Evolutionary conservation across 2,329 filamentous ascomycete genomes (phyloP).

Genomic region (Fusarium caatingaense): DNA sequence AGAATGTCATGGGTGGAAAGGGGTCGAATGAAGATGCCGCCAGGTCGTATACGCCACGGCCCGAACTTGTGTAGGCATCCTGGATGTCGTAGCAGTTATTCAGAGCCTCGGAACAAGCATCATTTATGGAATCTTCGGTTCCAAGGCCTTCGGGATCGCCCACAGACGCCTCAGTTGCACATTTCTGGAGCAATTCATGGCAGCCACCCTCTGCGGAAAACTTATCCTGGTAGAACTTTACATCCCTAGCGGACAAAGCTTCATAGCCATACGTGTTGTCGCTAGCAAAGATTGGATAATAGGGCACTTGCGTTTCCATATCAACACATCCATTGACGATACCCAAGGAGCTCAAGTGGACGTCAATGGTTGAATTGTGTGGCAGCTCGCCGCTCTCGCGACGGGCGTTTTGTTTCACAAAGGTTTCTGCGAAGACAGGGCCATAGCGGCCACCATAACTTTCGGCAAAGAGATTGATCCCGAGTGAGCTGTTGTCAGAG

Average conservation of each 20-base stretch:
- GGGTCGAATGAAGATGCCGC: constrained; percentile 67
- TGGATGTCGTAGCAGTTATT: constrained; percentile 62
- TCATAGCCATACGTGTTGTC: constrained; percentile 75
- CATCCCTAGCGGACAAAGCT: constrained; percentile 64
- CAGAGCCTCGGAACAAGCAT: constrained; percentile 65
- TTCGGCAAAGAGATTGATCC: constrained; percentile 75
- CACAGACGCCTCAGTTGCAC: constrained; percentile 56
- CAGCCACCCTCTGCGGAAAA: constrained; percentile 59
- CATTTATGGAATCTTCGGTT: constrained; percentile 52
- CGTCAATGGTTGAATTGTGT: constrained; percentile 64
- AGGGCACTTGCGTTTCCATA: constrained; percentile 68
- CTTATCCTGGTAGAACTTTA: constrained; percentile 57
- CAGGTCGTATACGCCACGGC: constrained; percentile 71
- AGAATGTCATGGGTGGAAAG: constrained; percentile 71
- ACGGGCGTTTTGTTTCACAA: constrained; percentile 70
- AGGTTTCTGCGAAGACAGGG: constrained; percentile 69
- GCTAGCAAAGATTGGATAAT: constrained; percentile 66
- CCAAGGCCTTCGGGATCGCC: constrained; percentile 58
- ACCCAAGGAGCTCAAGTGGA: constrained; percentile 71
- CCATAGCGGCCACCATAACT: constrained; percentile 79
- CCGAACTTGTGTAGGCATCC: constrained; percentile 65
- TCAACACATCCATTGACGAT: constrained; percentile 80
- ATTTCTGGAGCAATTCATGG: constrained; percentile 62
- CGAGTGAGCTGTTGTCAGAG: constrained; percentile 58
- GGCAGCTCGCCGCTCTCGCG: constrained; percentile 62